Evolutionary conservation across 1,284 basidiomycete genomes (phyloP), one percentile per base, ranked within the genome.

Genomic region (Moesziomyces aphidis): DNA sequence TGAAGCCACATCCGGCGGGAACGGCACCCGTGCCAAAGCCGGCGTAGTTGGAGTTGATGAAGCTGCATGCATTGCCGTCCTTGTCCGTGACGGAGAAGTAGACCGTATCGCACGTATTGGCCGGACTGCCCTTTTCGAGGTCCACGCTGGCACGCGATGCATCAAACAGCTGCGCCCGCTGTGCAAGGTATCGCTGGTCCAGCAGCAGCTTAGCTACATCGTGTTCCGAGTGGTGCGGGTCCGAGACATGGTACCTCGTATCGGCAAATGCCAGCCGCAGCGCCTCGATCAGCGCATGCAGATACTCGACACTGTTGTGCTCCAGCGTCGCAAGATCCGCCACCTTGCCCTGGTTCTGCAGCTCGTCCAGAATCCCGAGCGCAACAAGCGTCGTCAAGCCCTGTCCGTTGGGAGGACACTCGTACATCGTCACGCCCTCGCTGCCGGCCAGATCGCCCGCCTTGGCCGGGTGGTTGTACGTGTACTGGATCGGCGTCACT

Each of bases 341-440:
- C 31, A 91, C 88, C 61, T 90, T 89, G 3, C 91, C 91, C 79
- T 90, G 88, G 55, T 89, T 89, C 85, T 96, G 91, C 23, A 96
- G 88, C 31, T 89, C 90, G 79, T 98, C 95, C 48, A 99, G 87
- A 60, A 99, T 94, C 1, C 95, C 96, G 9, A 98, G 88, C 5
- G 95, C 94, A 50, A 98, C 87, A 11, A 98, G 88, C 0, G 95
- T 93, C 1, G 94, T 94, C n/a, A 98, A 89, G 85, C 93, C 95
- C 89, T 97, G 95, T 17, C 95, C 94, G 83, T 96, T 97, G 0
- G 94, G 94, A 7, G 94, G 94, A 79, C 94, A 96, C 90, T 94
- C 80, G 64, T 80, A 52, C 45, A 69, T 50, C 21, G 59, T 75
- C 28, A 80, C 73, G 61, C 88, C 79, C 71, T 92, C 87, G 93